Evolutionary conservation across 2,329 filamentous ascomycete species (phyloP).

Genomic region (Diplodia mutila): DNA sequence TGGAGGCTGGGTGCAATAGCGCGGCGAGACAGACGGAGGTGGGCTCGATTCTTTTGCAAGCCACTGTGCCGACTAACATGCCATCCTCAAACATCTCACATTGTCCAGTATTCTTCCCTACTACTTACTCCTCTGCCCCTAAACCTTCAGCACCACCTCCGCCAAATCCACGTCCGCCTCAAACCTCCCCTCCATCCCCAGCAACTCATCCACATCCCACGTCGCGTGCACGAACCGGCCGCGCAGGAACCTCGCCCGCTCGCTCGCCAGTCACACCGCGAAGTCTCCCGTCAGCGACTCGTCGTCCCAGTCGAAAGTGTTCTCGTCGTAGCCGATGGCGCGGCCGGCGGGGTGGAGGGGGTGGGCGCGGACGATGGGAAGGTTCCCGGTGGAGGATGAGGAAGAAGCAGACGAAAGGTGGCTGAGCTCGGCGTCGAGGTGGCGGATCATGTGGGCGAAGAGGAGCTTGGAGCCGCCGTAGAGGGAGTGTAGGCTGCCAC

Average conservation of each 20-base stretch:
- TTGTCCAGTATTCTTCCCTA: neutral
- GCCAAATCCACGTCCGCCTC: neutral
- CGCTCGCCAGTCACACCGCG: constrained; percentile 38
- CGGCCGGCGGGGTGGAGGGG: neutral
- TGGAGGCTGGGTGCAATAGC: too few species aligned
- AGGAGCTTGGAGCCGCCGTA: constrained; percentile 26
- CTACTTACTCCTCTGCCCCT: too few species aligned
- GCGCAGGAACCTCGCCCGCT: constrained; percentile 30
- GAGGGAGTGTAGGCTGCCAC: constrained; percentile 20
- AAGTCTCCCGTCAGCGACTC: constrained; percentile 28
- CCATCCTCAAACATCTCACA: neutral
- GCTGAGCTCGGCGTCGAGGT: constrained; percentile 23
- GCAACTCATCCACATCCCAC: constrained; percentile 39
- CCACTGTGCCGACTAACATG: too few species aligned
- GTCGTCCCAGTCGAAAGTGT: neutral
- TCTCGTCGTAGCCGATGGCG: neutral
- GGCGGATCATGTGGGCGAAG: constrained; percentile 15
- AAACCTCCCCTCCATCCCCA: neutral
- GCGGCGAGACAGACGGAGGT: too few species aligned
- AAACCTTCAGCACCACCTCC: neutral
- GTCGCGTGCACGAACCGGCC: constrained; percentile 33
- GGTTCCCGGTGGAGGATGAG: too few species aligned
- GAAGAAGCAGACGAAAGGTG: neutral
- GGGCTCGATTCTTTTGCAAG: neutral
- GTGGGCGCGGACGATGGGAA: neutral